Evolutionary conservation across 768 basidiomycete genomes (phyloP).

Genomic region (Lentinus tigrinus): DNA sequence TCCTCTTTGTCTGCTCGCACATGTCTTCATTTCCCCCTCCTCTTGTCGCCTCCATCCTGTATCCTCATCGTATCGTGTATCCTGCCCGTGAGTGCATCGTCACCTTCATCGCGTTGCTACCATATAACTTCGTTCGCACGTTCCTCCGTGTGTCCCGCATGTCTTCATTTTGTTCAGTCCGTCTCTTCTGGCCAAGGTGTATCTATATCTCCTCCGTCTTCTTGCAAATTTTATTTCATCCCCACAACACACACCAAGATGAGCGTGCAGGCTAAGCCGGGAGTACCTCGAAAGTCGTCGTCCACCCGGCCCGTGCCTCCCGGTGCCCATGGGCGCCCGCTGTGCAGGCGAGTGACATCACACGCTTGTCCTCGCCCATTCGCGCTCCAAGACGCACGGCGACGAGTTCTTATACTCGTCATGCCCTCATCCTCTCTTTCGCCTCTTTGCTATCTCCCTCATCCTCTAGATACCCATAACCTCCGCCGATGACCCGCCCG

Average conservation of each 20-base stretch:
- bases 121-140: neutral
- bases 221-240: no score
- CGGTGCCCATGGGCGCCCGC: neutral
- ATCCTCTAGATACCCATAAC: neutral
- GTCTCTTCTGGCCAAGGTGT: no score
- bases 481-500: slow-evolving; percentile 5
- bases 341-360: slow-evolving; percentile 5
- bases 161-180: no score
- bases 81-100: no score
- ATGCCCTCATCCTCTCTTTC: neutral
- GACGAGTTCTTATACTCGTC: neutral
- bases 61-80: no score
- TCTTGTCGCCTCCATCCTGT: neutral
- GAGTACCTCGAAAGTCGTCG: no score
- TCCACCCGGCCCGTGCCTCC: neutral
- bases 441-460: neutral
- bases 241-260: no score
- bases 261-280: no score
- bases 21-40: neutral
- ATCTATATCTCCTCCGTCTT: no score
- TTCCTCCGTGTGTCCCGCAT: neutral
- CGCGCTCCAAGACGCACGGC: slow-evolving; percentile 15
- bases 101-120: no score
- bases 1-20: neutral
- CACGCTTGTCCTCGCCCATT: slow-evolving; percentile 1